Percentiles rank a stretch among this genome's conserved stretches.
Conservation (phyloP, 1,139 yeast genomes). For the Geotrichum cucujoidarum region DNA sequence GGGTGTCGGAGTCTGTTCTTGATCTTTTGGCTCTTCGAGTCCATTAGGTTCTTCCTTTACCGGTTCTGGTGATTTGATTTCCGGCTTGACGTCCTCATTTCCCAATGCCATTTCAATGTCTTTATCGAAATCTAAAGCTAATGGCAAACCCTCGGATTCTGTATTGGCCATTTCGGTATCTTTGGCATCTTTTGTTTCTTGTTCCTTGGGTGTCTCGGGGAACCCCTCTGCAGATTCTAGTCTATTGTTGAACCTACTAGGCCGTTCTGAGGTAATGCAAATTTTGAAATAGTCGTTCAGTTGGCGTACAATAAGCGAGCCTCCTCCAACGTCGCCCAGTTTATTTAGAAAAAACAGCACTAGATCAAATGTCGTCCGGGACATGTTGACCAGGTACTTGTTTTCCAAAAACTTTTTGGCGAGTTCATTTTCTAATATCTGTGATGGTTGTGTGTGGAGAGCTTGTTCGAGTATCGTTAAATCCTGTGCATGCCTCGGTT, state of each 20-base stretch:
- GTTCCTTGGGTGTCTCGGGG: constrained; percentile 46
- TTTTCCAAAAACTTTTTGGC: constrained; percentile 70
- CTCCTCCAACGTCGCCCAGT: constrained; percentile 79
- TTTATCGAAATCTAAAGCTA: constrained; percentile 76
- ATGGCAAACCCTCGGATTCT: constrained; percentile 72
- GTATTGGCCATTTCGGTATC: constrained; percentile 52
- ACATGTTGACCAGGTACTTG: constrained; percentile 69
- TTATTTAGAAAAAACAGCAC: constrained; percentile 84
- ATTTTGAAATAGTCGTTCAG: constrained; percentile 84
- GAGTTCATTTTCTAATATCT: constrained; percentile 73
- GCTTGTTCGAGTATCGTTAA: constrained; percentile 62
- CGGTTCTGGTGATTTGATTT: constrained; percentile 6
- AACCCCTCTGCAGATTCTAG: constrained; percentile 60
- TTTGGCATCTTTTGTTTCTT: constrained; percentile 35
- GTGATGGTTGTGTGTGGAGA: constrained; percentile 74
- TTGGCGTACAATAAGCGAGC: constrained; percentile 76
- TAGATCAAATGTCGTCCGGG: constrained; percentile 80
- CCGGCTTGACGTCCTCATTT: constrained; percentile 26
- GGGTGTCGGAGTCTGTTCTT: constrained; percentile 63
- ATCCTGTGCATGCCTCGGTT: constrained; percentile 72
- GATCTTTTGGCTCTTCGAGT: constrained; percentile 41
- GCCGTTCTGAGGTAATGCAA: constrained; percentile 42
- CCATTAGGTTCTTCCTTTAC: constrained; percentile 46
- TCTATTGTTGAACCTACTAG: constrained; percentile 33
- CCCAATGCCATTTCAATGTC: constrained; percentile 83